Evolutionary conservation across 2,329 filamentous ascomycete genomes (phyloP).

Genomic region (Chaetoscypha palmicola): DNA sequence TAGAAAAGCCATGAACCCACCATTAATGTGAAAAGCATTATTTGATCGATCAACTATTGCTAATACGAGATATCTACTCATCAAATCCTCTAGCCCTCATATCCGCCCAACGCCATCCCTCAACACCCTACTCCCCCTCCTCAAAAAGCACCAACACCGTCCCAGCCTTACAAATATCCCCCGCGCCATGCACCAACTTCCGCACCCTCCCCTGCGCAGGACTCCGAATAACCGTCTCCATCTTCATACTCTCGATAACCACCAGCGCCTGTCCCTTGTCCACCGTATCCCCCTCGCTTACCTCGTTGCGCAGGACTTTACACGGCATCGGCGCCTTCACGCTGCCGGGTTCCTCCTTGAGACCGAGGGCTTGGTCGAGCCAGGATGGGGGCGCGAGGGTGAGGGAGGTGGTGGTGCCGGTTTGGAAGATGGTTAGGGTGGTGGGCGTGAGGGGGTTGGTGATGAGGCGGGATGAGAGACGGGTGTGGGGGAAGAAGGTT

Average conservation of each 20-base stretch:
- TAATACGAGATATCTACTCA: too few species aligned
- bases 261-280: conserved; percentile 82
- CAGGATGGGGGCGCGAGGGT: conserved; percentile 60
- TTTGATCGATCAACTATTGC: too few species aligned
- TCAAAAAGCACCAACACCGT: conserved; percentile 70
- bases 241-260: conserved; percentile 87
- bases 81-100: too few species aligned
- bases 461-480: conserved; percentile 74
- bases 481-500: conserved; percentile 74
- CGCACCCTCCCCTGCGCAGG: conserved; percentile 66
- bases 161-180: conserved; percentile 74
- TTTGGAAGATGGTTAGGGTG: conserved; percentile 70
- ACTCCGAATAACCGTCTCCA: conserved; percentile 77
- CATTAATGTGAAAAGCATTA: too few species aligned
- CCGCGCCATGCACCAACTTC: conserved; percentile 66
- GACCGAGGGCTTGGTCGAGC: conserved; percentile 80
- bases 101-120: too few species aligned
- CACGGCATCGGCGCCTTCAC: conserved; percentile 95
- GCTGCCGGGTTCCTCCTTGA: conserved; percentile 73
- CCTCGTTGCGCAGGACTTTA: conserved; percentile 87
- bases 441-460: conserved; percentile 41
- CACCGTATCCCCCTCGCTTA: conserved; percentile 72
- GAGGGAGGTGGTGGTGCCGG: conserved; percentile 53
- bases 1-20: too few species aligned
- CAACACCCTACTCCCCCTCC: conserved; percentile 31